Conservation (phyloP, 805 yeast species). For the Candida manassasensis region DNA sequence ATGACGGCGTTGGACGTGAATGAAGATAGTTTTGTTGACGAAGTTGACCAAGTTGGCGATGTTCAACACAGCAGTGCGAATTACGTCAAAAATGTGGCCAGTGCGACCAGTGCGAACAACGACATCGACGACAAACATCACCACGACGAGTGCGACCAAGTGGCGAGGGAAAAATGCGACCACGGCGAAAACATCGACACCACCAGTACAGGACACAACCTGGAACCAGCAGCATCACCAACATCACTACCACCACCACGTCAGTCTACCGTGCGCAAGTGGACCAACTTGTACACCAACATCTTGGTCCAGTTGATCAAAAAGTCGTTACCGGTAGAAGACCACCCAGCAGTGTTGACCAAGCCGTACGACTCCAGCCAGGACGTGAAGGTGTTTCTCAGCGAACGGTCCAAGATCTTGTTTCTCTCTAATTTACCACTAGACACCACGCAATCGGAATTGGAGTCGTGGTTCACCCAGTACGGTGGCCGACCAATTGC, state of each 20-base stretch:
- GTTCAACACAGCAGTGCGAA: slow-evolving; percentile 6
- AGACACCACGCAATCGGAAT: slow-evolving; percentile 86
- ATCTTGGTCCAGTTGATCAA: slow-evolving; percentile 44
- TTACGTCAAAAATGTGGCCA: slow-evolving; percentile 8
- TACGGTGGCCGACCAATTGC: slow-evolving; percentile 83
- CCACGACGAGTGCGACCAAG: too few species aligned
- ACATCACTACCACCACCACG: background rate
- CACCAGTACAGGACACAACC: slow-evolving; percentile 2
- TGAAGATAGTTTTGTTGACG: slow-evolving; percentile 10
- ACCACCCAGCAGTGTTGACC: slow-evolving; percentile 53
- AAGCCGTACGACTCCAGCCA: slow-evolving; percentile 74
- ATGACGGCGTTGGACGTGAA: slow-evolving; percentile 46
- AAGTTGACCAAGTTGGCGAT: slow-evolving; percentile 13
- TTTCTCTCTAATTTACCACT: slow-evolving; percentile 75
- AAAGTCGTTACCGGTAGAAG: slow-evolving; percentile 46
- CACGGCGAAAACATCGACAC: slow-evolving; percentile 8
- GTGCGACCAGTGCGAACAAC: slow-evolving; percentile 6
- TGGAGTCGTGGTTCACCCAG: slow-evolving; percentile 88
- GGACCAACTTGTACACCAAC: slow-evolving; percentile 38
- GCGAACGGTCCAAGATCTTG: slow-evolving; percentile 73
- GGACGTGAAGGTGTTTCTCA: slow-evolving; percentile 62
- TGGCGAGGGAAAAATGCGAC: too few species aligned
- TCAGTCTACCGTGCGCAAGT: background rate
- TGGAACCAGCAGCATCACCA: slow-evolving; percentile 7
- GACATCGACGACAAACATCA: slow-evolving; percentile 1